Evolutionary conservation across 2,329 filamentous ascomycete genomes (phyloP).

Genomic region (Cladorrhinum sp.): DNA sequence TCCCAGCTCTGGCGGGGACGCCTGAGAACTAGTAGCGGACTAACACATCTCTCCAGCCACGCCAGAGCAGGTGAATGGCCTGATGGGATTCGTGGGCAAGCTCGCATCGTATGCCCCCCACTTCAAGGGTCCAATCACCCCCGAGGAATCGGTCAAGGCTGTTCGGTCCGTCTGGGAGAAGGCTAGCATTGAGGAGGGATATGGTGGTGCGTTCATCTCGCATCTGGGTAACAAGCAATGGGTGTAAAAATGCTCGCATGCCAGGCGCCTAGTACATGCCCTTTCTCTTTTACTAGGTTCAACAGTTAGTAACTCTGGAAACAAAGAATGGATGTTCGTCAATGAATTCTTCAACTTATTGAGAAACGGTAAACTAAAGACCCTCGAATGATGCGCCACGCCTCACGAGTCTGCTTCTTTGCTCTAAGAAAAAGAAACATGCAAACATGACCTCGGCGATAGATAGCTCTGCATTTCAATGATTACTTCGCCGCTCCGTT

Average conservation of each 20-base stretch:
- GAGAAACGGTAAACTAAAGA: neutral
- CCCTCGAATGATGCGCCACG: slow-evolving; percentile 4
- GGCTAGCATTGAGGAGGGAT: slow-evolving; percentile 42
- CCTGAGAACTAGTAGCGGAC: neutral
- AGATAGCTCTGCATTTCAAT: slow-evolving; percentile 2
- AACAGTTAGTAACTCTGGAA: slow-evolving; percentile 2
- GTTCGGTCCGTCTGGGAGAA: slow-evolving; percentile 36
- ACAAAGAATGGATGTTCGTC: neutral
- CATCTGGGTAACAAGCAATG: slow-evolving; percentile 33
- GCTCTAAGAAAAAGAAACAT: slow-evolving; percentile 2
- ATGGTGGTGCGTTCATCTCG: slow-evolving; percentile 52
- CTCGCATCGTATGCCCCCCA: slow-evolving; percentile 39
- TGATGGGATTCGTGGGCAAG: slow-evolving; percentile 29
- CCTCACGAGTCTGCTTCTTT: slow-evolving; percentile 2
- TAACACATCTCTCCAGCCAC: slow-evolving; percentile 18
- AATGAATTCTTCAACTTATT: neutral
- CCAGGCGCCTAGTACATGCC: neutral
- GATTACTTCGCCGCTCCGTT: neutral
- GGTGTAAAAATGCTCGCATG: slow-evolving; percentile 4
- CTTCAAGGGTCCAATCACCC: slow-evolving; percentile 36
- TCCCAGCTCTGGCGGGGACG: slow-evolving; percentile 3
- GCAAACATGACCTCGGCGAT: slow-evolving; percentile 3
- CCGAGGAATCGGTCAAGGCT: slow-evolving; percentile 35
- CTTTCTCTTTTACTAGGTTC: neutral
- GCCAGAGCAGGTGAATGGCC: slow-evolving; percentile 27